Base-by-base conservation (phyloP, 441 rosid species). In the Populus hybrid region DNA sequence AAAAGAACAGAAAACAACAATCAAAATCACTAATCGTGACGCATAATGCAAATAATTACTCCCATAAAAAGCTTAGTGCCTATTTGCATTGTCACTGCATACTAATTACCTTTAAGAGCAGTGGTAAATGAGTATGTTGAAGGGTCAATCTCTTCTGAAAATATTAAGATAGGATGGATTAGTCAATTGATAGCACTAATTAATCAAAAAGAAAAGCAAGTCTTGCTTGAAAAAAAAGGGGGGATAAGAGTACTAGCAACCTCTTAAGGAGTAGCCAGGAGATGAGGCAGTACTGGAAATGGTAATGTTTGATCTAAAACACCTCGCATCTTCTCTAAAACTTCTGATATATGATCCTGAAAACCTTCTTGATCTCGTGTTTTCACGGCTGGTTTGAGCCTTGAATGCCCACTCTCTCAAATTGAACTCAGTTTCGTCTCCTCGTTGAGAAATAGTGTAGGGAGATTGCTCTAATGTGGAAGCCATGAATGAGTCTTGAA, bases 271-370 rank as follows among this genome's bases (percentile, higher is more conserved):
- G 81, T 90, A 90, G 50, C 98, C 94, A 73, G 99, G 99, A 84
- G 98, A 95, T n/a, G 99, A 95, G n/a, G 93, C 94, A 75, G 97
- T 90, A 85, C 97, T 95, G 66, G 93, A 91, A 85, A 91, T 87
- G 91, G 92, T 85, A 67, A 89, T 76, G 88, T 78, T 84, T 74
- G 97, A 85, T 81, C 94, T 83, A 76, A 82, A 91, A 79, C 92
- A 87, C 81, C 83, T 87, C 35, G 88, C 79, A 63, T 93, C 96
- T 85, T 94, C 99, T 88, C 97, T 75, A 32, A 88, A 86, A 85
- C 91, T 92, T 82, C 87, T 87, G 82, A 94, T 85, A 80, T 90
- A 77, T 18, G 99, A 94, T 32, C 91, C 98, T n/a, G 97, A 96
- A 79, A 90, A 91, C 78, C 99, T 87, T 84, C 98, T 87, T 5